Conservation (phyloP, 768 basidiomycete genomes). For the Lactarius quietus region DNA sequence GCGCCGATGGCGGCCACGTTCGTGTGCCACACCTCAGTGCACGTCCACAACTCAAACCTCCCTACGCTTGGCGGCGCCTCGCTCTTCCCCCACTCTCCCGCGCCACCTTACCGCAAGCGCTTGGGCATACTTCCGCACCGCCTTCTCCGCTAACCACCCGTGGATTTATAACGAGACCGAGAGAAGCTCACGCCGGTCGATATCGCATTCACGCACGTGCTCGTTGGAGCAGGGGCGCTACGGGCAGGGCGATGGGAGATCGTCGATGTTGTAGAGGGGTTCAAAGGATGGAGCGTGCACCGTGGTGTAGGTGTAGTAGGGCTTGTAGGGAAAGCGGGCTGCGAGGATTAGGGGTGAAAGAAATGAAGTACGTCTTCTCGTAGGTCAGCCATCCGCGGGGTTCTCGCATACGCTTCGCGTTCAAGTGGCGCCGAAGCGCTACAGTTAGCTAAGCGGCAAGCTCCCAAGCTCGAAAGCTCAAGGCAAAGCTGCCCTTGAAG, state of each 20-base stretch:
- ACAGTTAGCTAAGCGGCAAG: no score
- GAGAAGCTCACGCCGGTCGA: conserved; percentile 41
- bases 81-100: conserved; percentile 71
- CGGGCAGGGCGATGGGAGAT: background rate
- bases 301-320: conserved; percentile 29
- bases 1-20: conserved; percentile 8
- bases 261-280: conserved; percentile 44
- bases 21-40: conserved; percentile 40
- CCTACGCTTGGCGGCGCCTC: conserved; percentile 89
- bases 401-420: no score
- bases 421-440: background rate
- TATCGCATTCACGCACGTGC: conserved; percentile 55
- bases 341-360: conserved; percentile 30
- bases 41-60: conserved; percentile 80
- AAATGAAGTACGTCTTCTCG: conserved; percentile 13
- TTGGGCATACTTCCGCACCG: conserved; percentile 21
- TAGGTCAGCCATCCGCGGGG: background rate
- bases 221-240: conserved; percentile 39
- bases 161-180: conserved; percentile 90
- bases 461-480: no score
- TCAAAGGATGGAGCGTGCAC: conserved; percentile 40
- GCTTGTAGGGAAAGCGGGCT: conserved; percentile 28
- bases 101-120: conserved; percentile 47
- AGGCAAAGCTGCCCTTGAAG: no score
- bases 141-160: conserved; percentile 2